phyloP scores from a whole-genome alignment of 1,139 yeast genomes.

The Sugiyamaella paludigena region DNA sequence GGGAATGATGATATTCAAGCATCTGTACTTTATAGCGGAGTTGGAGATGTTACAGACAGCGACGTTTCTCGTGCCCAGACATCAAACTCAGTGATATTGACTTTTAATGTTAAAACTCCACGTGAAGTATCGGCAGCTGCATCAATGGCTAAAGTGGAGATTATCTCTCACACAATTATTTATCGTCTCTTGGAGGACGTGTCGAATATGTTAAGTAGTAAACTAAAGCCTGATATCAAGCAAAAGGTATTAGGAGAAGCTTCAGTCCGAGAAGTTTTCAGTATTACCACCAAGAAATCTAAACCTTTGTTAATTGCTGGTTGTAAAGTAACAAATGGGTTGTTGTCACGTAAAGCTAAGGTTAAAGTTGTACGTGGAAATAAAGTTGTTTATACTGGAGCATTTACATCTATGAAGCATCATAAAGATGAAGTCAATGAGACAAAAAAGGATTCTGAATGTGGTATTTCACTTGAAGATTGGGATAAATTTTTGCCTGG shows the following conservation, averaged over 20 bases:
- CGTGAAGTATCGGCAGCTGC: constrained; percentile 65
- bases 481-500: constrained; percentile 76
- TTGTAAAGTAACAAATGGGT: constrained; percentile 75
- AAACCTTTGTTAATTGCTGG: constrained; percentile 73
- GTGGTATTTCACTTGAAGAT: constrained; percentile 73
- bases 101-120: constrained; percentile 74
- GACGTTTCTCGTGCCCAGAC: constrained; percentile 82
- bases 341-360: constrained; percentile 54
- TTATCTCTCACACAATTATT: constrained; percentile 73
- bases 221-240: constrained; percentile 67
- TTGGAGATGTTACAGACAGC: constrained; percentile 80
- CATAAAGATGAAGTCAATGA: constrained; percentile 77
- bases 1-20: constrained; percentile 85
- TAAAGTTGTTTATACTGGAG: constrained; percentile 62
- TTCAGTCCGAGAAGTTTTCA: constrained; percentile 68
- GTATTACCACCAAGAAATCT: constrained; percentile 53
- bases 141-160: constrained; percentile 53
- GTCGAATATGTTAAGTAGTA: constrained; percentile 57
- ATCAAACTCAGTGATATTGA: constrained; percentile 67
- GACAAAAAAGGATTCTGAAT: constrained; percentile 82
- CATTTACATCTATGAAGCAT: constrained; percentile 71
- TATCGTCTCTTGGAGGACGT: constrained; percentile 87
- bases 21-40: constrained; percentile 66
- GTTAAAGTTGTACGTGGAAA: constrained; percentile 61
- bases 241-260: constrained; percentile 67